Conservation (phyloP, 352 stramenopile species). For the Globisporangium spinosum region DNA sequence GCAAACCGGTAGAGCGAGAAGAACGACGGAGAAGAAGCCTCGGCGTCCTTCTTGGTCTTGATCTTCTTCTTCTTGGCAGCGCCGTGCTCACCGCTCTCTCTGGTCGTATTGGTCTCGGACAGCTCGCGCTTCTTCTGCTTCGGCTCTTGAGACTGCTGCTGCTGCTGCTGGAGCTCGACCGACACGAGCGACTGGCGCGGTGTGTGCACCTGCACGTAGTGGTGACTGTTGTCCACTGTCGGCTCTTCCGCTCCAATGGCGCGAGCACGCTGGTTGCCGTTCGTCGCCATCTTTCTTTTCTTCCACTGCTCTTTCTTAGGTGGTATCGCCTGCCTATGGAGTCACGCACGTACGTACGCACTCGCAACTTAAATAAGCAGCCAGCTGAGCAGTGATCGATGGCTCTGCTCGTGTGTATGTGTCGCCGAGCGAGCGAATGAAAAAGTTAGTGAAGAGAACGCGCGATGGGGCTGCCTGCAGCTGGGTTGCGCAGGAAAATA, state of each 20-base stretch:
- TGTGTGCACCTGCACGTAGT: slow-evolving; percentile 7
- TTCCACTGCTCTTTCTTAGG: neutral
- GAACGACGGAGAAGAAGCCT: slow-evolving; percentile 14
- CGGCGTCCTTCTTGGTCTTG: neutral
- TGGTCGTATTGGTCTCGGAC: neutral
- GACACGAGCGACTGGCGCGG: slow-evolving; percentile 4
- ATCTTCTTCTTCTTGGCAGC: neutral
- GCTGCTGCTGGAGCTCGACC: slow-evolving; percentile 1
- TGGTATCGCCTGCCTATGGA: too few relatives aligned
- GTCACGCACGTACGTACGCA: too few relatives aligned
- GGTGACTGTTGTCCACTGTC: neutral
- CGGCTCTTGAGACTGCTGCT: neutral
- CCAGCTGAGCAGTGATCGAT: too few relatives aligned
- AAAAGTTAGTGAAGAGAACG: too few relatives aligned
- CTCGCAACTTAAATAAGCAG: too few relatives aligned
- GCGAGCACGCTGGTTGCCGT: neutral
- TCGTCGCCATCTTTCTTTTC: neutral
- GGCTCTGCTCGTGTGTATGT: too few relatives aligned
- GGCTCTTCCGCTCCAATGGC: neutral
- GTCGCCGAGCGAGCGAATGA: too few relatives aligned
- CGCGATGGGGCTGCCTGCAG: too few relatives aligned
- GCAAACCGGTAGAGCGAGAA: slow-evolving; percentile 30
- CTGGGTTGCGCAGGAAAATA: too few relatives aligned
- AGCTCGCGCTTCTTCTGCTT: neutral
- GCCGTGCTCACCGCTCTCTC: neutral